Base-by-base conservation (phyloP, 2,329 filamentous ascomycete genomes). In the Aspergillus alliaceus region DNA sequence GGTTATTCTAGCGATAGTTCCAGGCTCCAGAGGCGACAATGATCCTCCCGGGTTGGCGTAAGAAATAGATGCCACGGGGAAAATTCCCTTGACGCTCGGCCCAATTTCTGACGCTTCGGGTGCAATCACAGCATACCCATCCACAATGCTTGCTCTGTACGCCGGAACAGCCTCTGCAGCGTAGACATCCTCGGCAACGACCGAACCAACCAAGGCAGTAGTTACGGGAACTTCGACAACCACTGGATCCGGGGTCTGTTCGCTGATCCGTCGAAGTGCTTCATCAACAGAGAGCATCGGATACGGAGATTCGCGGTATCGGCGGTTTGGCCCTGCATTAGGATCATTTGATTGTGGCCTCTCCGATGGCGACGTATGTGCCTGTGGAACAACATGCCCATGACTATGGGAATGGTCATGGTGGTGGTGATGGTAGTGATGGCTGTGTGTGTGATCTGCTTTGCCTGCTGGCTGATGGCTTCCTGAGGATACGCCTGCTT, bases 71-170 rank as follows among this genome's bases (percentile, higher is more conserved):
- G 89, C 87, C 14, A 99, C 93, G 0, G 93, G 92, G 69, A 95
- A 98, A 1, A 88, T 77, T 0, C 93, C 93, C 66, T 89, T 90
- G 49, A 90, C 84, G 49, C 83, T 85, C 0, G 71, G 70, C 1
- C 83, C 85, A 39, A 85, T 80, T 29, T 78, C 77, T 53, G 83
- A 82, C 6, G 59, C 72, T 61, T 67, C 71, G 12, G 67, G 73
- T 55, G 73, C 88, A 35, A 93, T 86, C 0, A 96, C 84, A 2
- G 95, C 95, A 69, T 99, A 99, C 1, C 95, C 95, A 72, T 99
- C 95, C 0, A 99, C 95, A 39, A 97, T 98, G 70, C 93, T 98
- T 18, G 95, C 95, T 57, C 92, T 83, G 76, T 96, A 99, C 0
- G 93, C 95, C 0, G 95, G 95, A 0, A 99, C 95, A 7, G 89